phyloP scores from a whole-genome alignment of 2,329 filamentous ascomycete genomes.

The Xylogone sp. region DNA sequence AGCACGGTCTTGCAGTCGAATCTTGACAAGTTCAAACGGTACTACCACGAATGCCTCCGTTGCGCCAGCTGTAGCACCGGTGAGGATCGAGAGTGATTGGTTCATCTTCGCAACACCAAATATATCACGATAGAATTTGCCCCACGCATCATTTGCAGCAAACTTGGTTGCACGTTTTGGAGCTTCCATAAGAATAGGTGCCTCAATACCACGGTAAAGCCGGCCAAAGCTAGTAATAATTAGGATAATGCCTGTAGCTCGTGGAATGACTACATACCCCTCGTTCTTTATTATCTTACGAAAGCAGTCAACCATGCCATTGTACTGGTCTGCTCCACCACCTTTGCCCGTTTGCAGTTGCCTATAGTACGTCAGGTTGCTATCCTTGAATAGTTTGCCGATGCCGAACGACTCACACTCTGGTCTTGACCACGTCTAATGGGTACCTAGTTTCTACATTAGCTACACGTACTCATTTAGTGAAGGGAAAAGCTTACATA shows the following conservation, averaged over 20 bases:
- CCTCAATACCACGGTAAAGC: conserved; percentile 91
- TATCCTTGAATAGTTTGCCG: conserved; percentile 7
- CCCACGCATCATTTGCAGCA: conserved; percentile 98
- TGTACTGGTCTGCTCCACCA: conserved; percentile 79
- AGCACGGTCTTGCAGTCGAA: conserved; percentile 92
- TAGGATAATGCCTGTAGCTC: conserved; percentile 8
- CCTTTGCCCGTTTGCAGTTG: conserved; percentile 79
- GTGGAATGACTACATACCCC: conserved; percentile 59
- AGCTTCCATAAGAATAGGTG: conserved; percentile 97
- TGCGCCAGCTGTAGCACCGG: conserved; percentile 89
- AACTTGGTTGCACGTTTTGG: conserved; percentile 98
- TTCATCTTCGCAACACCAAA: conserved; percentile 87
- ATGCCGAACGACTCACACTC: conserved; percentile 67
- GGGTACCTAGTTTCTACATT: conserved; percentile 70
- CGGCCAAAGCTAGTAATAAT: conserved; percentile 64
- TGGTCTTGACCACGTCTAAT: conserved; percentile 95
- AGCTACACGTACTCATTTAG: conserved; percentile 3
- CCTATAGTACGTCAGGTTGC: conserved; percentile 39
- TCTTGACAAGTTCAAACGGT: conserved; percentile 98
- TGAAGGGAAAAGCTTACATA: conserved; percentile 55
- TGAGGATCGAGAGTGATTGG: conserved; percentile 86
- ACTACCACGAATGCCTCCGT: conserved; percentile 97
- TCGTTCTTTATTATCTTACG: conserved; percentile 94
- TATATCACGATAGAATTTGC: conserved; percentile 82
- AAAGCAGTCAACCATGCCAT: conserved; percentile 97